These are phyloP conservation scores for Ettlia oleoabundans DNA, from an alignment of 139 green algal species.

Conservation along the genomic window DNA sequence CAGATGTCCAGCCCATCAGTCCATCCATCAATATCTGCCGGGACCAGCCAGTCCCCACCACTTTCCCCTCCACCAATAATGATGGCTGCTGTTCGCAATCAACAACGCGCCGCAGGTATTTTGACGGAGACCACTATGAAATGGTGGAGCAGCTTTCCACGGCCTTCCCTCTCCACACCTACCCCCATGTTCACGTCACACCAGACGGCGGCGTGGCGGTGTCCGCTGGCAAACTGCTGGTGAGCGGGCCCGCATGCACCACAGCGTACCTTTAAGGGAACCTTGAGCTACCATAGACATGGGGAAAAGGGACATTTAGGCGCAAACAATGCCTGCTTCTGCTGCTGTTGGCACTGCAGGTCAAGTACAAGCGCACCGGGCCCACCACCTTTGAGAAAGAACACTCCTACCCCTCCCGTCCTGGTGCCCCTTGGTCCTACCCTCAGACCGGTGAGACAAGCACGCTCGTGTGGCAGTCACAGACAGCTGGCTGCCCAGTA, in stretches of 20 bases:
- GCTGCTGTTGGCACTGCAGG: background rate
- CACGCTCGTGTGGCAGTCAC: too few relatives aligned
- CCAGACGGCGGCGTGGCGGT: background rate
- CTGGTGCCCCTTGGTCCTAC: background rate
- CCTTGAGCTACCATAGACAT: background rate
- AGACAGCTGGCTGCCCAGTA: background rate
- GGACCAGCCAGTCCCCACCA: too few relatives aligned
- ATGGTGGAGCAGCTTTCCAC: conserved; percentile 13
- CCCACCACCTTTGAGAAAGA: background rate
- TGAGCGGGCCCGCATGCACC: too few relatives aligned
- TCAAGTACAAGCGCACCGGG: background rate
- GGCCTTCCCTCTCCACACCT: conserved; percentile 20
- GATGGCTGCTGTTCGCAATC: background rate
- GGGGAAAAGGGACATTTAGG: background rate
- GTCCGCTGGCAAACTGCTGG: background rate
- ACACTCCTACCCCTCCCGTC: background rate
- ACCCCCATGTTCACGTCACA: background rate
- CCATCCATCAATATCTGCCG: too few relatives aligned
- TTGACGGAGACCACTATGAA: background rate
- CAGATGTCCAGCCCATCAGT: too few relatives aligned
- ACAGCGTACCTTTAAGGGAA: too few relatives aligned
- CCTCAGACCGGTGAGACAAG: background rate
- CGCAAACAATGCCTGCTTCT: background rate
- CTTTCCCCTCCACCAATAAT: too few relatives aligned
- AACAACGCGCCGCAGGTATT: background rate